Conservation (phyloP, 2,329 filamentous ascomycete species). For the Penicillium oxalicum region DNA sequence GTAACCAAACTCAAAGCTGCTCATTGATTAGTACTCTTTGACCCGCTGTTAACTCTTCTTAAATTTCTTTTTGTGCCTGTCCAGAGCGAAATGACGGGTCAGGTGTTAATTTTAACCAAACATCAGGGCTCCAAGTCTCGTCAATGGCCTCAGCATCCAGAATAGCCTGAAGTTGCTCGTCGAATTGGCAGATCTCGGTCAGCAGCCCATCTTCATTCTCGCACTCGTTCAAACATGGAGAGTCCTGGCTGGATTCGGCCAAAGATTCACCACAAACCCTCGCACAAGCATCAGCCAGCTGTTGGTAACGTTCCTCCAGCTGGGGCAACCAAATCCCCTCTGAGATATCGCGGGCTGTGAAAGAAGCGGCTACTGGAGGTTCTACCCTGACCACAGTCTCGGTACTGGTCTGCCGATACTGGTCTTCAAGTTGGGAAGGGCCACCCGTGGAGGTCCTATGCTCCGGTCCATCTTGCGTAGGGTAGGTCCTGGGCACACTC, state of each 20-base stretch:
- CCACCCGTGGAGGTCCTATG: neutral
- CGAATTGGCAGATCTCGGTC: neutral
- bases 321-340: neutral
- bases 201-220: neutral
- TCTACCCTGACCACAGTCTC: neutral
- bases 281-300: neutral
- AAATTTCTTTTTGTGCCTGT: too few species aligned
- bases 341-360: neutral
- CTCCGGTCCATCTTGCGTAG: neutral
- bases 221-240: neutral
- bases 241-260: neutral
- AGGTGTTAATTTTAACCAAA: too few species aligned
- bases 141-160: too few species aligned
- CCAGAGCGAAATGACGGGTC: too few species aligned
- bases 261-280: neutral
- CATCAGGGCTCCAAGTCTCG: too few species aligned
- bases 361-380: neutral
- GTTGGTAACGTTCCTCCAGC: neutral
- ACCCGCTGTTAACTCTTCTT: too few species aligned
- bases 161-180: neutral
- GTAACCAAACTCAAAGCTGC: too few species aligned
- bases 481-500: neutral
- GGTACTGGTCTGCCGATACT: neutral
- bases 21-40: too few species aligned
- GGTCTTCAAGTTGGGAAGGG: neutral